A percentile compares a stretch with the other conserved stretches of the same genome.
Conservation (phyloP, 2,329 filamentous ascomycete genomes). For the Colletotrichum abscissum region DNA sequence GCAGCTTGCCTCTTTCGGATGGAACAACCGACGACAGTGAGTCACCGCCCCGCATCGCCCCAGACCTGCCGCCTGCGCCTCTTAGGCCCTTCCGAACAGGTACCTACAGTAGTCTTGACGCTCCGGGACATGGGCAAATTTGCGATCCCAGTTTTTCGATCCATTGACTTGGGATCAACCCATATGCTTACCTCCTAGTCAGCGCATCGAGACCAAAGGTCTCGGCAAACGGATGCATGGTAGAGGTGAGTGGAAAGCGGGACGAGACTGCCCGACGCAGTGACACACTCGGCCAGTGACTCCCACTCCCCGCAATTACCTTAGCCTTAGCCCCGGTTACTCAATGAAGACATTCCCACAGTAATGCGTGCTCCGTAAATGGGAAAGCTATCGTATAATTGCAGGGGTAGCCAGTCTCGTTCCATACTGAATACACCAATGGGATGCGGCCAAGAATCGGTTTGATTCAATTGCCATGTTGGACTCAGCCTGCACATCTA, state of each 20-base stretch:
- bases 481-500: background rate
- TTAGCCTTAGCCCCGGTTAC: background rate
- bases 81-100: background rate
- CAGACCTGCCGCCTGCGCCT: background rate
- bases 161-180: background rate
- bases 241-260: background rate
- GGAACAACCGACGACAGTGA: background rate
- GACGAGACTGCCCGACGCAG: background rate
- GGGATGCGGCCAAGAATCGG: background rate
- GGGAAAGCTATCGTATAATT: background rate
- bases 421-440: background rate
- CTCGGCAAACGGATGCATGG: too few species aligned
- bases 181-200: too few species aligned
- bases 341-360: background rate
- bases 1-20: background rate
- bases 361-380: background rate
- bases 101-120: background rate
- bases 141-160: background rate
- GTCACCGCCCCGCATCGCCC: background rate
- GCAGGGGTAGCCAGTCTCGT: background rate
- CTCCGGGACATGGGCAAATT: background rate
- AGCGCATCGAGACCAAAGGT: too few species aligned
- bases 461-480: background rate
- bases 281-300: slow-evolving; percentile 13
- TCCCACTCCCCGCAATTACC: background rate